phyloP scores from a whole-genome alignment of 2,329 filamentous ascomycete genomes.

The Aspergillus bombycis region DNA sequence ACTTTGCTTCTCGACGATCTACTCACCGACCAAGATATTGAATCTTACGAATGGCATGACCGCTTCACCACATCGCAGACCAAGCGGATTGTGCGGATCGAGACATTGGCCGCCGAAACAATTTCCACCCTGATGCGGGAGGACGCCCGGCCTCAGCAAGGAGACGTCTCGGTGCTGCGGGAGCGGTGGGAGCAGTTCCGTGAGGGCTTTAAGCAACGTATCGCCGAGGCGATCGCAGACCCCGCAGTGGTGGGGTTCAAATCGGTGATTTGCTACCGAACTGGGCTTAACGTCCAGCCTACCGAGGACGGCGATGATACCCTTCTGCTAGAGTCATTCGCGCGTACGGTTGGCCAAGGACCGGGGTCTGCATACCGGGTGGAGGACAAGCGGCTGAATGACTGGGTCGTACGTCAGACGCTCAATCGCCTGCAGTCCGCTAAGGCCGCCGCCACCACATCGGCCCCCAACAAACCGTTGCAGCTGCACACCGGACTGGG shows the following conservation, averaged over 20 bases:
- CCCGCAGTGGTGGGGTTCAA: slow-evolving; percentile 78
- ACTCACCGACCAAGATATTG: slow-evolving; percentile 59
- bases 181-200: slow-evolving; percentile 29
- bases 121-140: slow-evolving; percentile 52
- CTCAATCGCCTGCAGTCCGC: slow-evolving; percentile 60
- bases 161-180: slow-evolving; percentile 22
- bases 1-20: slow-evolving; percentile 79
- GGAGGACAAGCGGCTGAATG: slow-evolving; percentile 67
- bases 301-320: slow-evolving; percentile 46
- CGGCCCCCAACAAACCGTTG: slow-evolving; percentile 66
- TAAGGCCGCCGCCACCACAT: slow-evolving; percentile 33
- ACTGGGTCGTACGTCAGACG: slow-evolving; percentile 67
- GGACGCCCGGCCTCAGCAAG: slow-evolving; percentile 33
- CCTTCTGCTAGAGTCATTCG: slow-evolving; percentile 31
- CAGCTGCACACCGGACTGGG: slow-evolving; percentile 85
- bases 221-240: slow-evolving; percentile 64
- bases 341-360: slow-evolving; percentile 31
- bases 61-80: slow-evolving; percentile 65
- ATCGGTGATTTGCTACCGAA: slow-evolving; percentile 79
- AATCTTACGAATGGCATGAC: slow-evolving; percentile 67
- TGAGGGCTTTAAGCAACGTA: slow-evolving; percentile 40
- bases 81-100: slow-evolving; percentile 77
- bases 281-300: slow-evolving; percentile 67
- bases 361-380: slow-evolving; percentile 45
- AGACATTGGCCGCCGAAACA: slow-evolving; percentile 68